A percentile compares a stretch with the other conserved stretches of the same genome.
phyloP scores from a whole-genome alignment of 345 rosid species.

The Eucalyptus marginata region DNA sequence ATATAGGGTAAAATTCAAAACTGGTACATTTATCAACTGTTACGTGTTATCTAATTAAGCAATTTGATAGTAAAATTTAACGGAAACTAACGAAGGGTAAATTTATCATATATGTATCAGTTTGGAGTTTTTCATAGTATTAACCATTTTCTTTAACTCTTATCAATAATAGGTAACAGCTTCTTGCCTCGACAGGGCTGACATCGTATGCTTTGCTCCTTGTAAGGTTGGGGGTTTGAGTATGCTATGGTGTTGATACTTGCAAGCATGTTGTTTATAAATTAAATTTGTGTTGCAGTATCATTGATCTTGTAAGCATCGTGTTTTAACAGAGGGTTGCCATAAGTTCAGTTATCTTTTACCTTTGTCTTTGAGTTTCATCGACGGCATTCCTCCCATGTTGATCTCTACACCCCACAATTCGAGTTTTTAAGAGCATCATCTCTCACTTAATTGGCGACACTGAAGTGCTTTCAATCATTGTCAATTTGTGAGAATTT shows the following conservation, averaged over 20 bases:
- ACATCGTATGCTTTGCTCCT: not conserved
- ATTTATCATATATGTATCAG: too few species aligned
- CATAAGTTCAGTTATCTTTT: not conserved
- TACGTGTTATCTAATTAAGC: too few species aligned
- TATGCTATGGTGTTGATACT: not conserved
- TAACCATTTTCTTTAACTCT: too few species aligned
- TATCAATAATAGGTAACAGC: too few species aligned
- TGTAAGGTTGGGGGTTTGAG: not conserved
- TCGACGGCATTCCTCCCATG: fast-evolving
- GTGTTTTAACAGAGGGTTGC: not conserved
- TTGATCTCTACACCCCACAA: not conserved
- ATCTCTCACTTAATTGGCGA: not conserved
- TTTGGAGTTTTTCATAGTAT: too few species aligned
- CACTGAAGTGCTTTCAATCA: not conserved
- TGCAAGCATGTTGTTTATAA: not conserved
- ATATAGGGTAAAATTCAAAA: too few species aligned
- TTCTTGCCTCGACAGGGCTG: too few species aligned
- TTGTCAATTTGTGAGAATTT: not conserved
- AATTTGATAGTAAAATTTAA: too few species aligned
- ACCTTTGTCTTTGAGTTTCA: not conserved
- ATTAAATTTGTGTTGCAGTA: not conserved
- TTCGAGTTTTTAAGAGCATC: not conserved
- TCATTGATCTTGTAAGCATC: not conserved
- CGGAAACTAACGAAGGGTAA: fast-evolving
- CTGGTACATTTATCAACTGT: too few species aligned